A percentile compares a stretch with the other conserved stretches of the same genome.
These are phyloP conservation scores for Penicillium crystallinum DNA, from an alignment of 495 filamentous ascomycete genomes.

Conservation along the genomic window DNA sequence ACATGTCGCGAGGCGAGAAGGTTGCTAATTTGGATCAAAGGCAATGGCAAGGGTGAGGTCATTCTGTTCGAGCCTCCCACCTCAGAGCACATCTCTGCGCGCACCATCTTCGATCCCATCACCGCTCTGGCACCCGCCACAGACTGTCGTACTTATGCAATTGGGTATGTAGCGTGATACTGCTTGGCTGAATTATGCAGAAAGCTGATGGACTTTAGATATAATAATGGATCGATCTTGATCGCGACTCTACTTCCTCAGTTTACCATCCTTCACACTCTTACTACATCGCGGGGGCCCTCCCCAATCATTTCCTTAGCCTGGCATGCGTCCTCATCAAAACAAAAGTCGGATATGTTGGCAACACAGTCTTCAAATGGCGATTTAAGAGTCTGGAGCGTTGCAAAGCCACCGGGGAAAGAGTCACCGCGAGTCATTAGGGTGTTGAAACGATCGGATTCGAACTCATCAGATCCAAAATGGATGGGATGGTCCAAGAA, in stretches of 20 bases:
- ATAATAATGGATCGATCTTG: slow-evolving; percentile 91
- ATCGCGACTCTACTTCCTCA: slow-evolving; percentile 83
- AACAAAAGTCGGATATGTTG: slow-evolving; percentile 97
- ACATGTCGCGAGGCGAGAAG: background rate
- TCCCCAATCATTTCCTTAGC: slow-evolving; percentile 86
- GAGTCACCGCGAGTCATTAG: slow-evolving; percentile 80
- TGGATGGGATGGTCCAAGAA: slow-evolving; percentile 99
- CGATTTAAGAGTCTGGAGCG: slow-evolving; percentile 93
- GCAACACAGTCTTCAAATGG: slow-evolving; percentile 88
- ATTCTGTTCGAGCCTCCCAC: slow-evolving; percentile 92
- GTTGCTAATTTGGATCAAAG: slow-evolving; percentile 37
- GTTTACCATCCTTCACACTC: slow-evolving; percentile 91
- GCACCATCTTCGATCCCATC: slow-evolving; percentile 91
- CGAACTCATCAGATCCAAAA: slow-evolving; percentile 65
- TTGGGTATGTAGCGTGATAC: slow-evolving; percentile 59
- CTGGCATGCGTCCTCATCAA: slow-evolving; percentile 96
- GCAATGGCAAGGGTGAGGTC: slow-evolving; percentile 85
- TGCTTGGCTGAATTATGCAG: background rate
- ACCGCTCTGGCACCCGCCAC: slow-evolving; percentile 82
- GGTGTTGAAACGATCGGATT: slow-evolving; percentile 76
- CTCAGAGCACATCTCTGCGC: slow-evolving; percentile 85
- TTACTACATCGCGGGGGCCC: slow-evolving; percentile 74
- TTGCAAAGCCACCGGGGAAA: slow-evolving; percentile 75
- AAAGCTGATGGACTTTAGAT: slow-evolving; percentile 47
- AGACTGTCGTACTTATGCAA: slow-evolving; percentile 95